Conservation (phyloP, 176 grass and related monocot genomes). For the Elymus sibiricus region DNA sequence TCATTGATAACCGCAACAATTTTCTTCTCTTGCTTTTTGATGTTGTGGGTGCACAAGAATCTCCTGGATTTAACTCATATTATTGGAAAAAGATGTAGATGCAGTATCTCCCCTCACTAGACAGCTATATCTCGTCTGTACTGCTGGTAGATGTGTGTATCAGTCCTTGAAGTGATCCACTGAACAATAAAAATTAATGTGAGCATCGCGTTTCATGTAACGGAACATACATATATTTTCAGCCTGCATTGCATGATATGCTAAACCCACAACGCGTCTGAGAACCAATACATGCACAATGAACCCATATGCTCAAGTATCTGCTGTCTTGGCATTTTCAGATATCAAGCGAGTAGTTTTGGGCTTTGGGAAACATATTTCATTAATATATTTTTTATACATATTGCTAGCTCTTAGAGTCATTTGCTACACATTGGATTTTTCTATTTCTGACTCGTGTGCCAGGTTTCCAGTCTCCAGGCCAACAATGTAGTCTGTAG, state of each 20-base stretch:
- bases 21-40: neutral
- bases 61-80: slow-evolving; percentile 44
- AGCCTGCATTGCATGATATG: neutral
- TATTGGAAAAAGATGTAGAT: slow-evolving; percentile 7
- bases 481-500: neutral
- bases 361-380: neutral
- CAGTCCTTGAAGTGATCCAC: slow-evolving; percentile 33
- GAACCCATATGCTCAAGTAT: neutral
- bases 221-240: neutral
- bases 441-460: neutral
- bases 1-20: neutral
- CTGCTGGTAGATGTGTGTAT: neutral
- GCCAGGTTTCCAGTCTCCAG: neutral
- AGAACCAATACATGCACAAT: neutral
- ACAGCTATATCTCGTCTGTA: neutral
- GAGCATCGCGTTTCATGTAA: slow-evolving; percentile 28
- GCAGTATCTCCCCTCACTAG: neutral
- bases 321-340: neutral
- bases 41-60: slow-evolving; percentile 28
- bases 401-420: neutral
- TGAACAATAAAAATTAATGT: slow-evolving; percentile 15
- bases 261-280: neutral
- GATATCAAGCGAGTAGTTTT: neutral
- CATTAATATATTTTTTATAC: neutral
- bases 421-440: neutral